These are phyloP conservation scores for Rhizopus arrhizus DNA, from an alignment of 371 early-diverging fungal genomes.

Conservation along the genomic window DNA sequence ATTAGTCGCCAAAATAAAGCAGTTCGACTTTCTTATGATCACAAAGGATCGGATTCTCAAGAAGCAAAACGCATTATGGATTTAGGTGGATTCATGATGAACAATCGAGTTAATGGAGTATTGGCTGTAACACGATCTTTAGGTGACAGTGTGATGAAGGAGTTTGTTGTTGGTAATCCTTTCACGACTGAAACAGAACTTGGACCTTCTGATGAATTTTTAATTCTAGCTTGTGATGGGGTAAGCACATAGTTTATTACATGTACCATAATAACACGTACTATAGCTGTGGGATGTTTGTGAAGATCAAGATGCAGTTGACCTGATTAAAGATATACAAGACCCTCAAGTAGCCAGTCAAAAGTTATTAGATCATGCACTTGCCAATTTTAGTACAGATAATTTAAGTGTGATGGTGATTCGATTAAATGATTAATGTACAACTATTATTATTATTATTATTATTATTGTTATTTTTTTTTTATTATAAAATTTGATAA, in stretches of 20 bases:
- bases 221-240: slow-evolving; percentile 98
- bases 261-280: too few relatives aligned
- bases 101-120: slow-evolving; percentile 98
- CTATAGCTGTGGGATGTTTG: slow-evolving; percentile 96
- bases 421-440: slow-evolving; percentile 21
- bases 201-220: slow-evolving; percentile 68
- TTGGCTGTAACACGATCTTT: slow-evolving; percentile 95
- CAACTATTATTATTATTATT: not conserved
- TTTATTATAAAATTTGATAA: slow-evolving; percentile 36
- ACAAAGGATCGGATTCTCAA: slow-evolving; percentile 91
- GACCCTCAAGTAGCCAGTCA: slow-evolving; percentile 86
- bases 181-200: slow-evolving; percentile 91
- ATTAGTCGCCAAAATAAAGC: slow-evolving; percentile 84
- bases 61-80: slow-evolving; percentile 90
- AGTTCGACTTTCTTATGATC: slow-evolving; percentile 92
- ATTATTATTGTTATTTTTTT: too few relatives aligned
- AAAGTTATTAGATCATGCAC: slow-evolving; percentile 82
- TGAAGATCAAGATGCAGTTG: slow-evolving; percentile 92
- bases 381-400: slow-evolving; percentile 91
- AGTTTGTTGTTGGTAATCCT: slow-evolving; percentile 92
- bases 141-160: slow-evolving; percentile 96
- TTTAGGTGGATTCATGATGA: slow-evolving; percentile 95
- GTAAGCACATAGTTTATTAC: slow-evolving; percentile 50
- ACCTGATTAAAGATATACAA: slow-evolving; percentile 72
- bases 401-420: slow-evolving; percentile 89